Conservation (phyloP, 768 basidiomycete species). For the Hebeloma cylindrosporum region DNA sequence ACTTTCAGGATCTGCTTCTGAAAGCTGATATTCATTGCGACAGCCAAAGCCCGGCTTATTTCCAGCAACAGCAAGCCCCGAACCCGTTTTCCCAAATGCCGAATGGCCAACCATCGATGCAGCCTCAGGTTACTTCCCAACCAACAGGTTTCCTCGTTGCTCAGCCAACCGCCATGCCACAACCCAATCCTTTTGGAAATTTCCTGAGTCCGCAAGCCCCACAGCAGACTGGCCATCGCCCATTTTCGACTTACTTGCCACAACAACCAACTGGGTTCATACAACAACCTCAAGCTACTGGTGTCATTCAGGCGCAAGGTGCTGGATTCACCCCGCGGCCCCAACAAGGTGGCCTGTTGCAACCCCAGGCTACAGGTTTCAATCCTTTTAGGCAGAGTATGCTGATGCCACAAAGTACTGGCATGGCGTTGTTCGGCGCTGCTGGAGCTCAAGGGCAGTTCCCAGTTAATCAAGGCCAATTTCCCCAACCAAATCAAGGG, state of each 20-base stretch:
- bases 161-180: conserved; percentile 46
- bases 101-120: conserved; percentile 47
- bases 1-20: background rate
- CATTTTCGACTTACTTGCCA: conserved; percentile 56
- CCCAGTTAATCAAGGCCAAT: conserved; percentile 13
- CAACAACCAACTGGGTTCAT: conserved; percentile 50
- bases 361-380: conserved; percentile 60
- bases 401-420: conserved; percentile 64
- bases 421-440: conserved; percentile 46
- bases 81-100: conserved; percentile 79
- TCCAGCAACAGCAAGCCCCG: conserved; percentile 56
- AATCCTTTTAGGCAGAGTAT: conserved; percentile 88
- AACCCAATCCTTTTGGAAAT: conserved; percentile 47
- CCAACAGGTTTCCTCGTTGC: conserved; percentile 56
- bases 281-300: conserved; percentile 52
- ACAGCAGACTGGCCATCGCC: conserved; percentile 47
- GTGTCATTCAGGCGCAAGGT: conserved; percentile 30
- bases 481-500: conserved; percentile 16
- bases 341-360: conserved; percentile 34
- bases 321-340: conserved; percentile 39
- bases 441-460: conserved; percentile 14
- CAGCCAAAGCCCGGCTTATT: conserved; percentile 50
- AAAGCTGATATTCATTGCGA: background rate
- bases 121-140: conserved; percentile 48
- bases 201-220: conserved; percentile 36